Conservation (phyloP, 495 filamentous ascomycete genomes). For the Aspergillus nidulans region DNA sequence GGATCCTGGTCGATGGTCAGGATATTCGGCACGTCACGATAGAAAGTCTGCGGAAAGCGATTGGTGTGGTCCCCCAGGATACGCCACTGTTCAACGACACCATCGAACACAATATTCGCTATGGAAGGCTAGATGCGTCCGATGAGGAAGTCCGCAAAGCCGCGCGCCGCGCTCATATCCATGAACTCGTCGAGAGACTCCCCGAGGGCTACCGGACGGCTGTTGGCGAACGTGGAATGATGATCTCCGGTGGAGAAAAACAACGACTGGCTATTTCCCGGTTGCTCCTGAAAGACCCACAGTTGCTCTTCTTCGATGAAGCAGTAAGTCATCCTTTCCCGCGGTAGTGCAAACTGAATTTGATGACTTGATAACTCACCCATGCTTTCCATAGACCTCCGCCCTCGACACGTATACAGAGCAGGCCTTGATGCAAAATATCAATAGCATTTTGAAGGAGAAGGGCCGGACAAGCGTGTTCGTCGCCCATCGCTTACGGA, state of each 20-base stretch:
- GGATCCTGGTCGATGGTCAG: slow-evolving; percentile 89
- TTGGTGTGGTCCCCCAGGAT: slow-evolving; percentile 96
- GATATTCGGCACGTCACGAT: slow-evolving; percentile 80
- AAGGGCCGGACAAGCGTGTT: slow-evolving; percentile 89
- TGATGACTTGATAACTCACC: slow-evolving; percentile 9
- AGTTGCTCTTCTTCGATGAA: slow-evolving; percentile 94
- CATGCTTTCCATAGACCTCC: slow-evolving; percentile 56
- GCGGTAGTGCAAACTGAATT: background rate
- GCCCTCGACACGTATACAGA: slow-evolving; percentile 96
- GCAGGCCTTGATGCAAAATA: slow-evolving; percentile 84
- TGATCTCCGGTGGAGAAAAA: slow-evolving; percentile 97
- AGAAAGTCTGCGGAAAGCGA: slow-evolving; percentile 76
- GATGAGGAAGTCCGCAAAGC: slow-evolving; percentile 68
- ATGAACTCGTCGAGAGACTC: slow-evolving; percentile 71
- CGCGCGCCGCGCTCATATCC: slow-evolving; percentile 75
- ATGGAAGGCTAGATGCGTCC: slow-evolving; percentile 80
- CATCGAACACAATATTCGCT: slow-evolving; percentile 90
- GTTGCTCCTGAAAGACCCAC: slow-evolving; percentile 85
- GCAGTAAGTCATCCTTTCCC: slow-evolving; percentile 51
- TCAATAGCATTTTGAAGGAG: slow-evolving; percentile 88
- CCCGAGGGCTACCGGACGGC: slow-evolving; percentile 87
- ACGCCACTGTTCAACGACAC: slow-evolving; percentile 96
- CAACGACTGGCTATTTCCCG: slow-evolving; percentile 86
- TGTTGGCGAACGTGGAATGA: slow-evolving; percentile 94
- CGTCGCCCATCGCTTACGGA: slow-evolving; percentile 85